Base-by-base conservation (phyloP, 2,329 filamentous ascomycete genomes). In the Exophiala sp. region DNA sequence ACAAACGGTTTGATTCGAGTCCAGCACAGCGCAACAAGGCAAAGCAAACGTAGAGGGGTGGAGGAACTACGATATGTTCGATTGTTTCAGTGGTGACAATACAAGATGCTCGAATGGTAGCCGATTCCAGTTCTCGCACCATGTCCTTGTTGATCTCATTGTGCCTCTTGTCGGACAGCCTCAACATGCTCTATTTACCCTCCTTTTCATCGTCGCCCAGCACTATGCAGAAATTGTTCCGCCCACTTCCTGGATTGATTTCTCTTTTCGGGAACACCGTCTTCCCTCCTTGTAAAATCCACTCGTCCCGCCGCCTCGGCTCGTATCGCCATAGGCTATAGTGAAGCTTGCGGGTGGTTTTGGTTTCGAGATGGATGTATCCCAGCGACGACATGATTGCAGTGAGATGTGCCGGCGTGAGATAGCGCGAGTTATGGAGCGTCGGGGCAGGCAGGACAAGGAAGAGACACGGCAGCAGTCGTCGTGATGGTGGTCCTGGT, bases 141-240 rank as follows among this genome's bases (percentile, higher is more conserved):
- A 6, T 27, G 24, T 27, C 10, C 6, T 27, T 27, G 24, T 27
- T 27, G 5, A 6, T 27, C 10, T 27, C 10, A 6, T 27, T 27
- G 6, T 27, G 5, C 10, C 24, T 27, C 24, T 10, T 10, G 24
- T 10, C 5, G 24, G 24, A 27, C 5, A 27, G 6, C 6, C 24
- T 10, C 10, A 27, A n/a, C n/a, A n/a, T n/a, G n/a, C n/a, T n/a
- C n/a, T n/a, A n/a, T n/a, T n/a, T n/a, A n/a, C n/a, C n/a, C n/a
- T n/a, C 29, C 11, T 32, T 32, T 3, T 32, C 29, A 32, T 3
- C 7, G 29, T 32, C 29, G n/a, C 70, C 72, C 53, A 95, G 66
- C 13, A 88, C 78, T 60, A 97, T 82, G 11, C 86, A 82, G 67
- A 97, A 98, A 64, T 98, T 97, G 69, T 98, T 98, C 65, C 89